Conservation (phyloP, 192 early-diverging fungal genomes). For the Geranomyces variabilis region DNA sequence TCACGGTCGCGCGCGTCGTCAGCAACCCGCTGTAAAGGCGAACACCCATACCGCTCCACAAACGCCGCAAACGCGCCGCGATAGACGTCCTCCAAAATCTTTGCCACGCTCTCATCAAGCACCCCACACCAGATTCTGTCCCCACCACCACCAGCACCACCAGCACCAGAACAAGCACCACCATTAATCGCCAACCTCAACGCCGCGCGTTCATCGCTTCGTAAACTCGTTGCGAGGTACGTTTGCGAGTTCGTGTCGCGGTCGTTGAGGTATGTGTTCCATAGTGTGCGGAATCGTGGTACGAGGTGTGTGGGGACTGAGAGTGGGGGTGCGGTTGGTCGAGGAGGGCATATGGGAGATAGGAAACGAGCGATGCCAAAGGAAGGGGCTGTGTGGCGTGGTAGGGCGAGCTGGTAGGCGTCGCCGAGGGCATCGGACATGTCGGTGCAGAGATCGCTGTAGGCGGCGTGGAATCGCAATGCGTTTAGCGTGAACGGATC, state of each 20-base stretch:
- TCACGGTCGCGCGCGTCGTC: neutral
- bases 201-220: neutral
- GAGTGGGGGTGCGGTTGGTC: conserved; percentile 10
- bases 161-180: too few relatives aligned
- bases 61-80: neutral
- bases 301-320: neutral
- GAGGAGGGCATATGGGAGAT: neutral
- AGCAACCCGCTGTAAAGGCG: neutral
- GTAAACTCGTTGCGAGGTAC: neutral
- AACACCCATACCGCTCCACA: neutral
- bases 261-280: conserved; percentile 9
- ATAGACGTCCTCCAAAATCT: conserved; percentile 1
- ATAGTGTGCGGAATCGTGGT: neutral
- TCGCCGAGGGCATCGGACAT: neutral
- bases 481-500: conserved; percentile 9
- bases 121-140: conserved; percentile 4
- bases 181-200: neutral
- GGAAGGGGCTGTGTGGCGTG: conserved; percentile 4
- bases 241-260: too few relatives aligned
- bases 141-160: too few relatives aligned
- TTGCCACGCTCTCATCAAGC: neutral
- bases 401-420: neutral
- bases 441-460: neutral
- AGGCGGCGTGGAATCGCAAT: conserved; percentile 13
- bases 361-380: conserved; percentile 13